Conservation (phyloP, 306 rosid genomes). For the Fagus sylvatica region DNA sequence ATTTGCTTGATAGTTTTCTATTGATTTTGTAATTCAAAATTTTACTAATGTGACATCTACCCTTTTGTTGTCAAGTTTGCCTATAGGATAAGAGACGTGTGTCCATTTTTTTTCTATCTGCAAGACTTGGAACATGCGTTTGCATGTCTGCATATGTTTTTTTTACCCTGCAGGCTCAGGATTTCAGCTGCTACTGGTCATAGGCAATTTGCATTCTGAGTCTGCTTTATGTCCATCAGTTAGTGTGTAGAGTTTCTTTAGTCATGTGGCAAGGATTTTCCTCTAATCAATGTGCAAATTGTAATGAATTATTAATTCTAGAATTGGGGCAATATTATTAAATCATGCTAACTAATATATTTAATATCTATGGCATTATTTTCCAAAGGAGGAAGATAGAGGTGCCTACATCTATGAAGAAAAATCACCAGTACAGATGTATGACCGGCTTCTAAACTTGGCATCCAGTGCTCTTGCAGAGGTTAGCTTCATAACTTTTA, state of each 20-base stretch:
- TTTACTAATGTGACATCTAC: not conserved
- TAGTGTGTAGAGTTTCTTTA: not conserved
- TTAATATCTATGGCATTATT: slow-evolving; percentile 10
- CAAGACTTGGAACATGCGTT: not conserved
- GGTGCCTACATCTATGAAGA: slow-evolving; percentile 29
- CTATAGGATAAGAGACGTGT: not conserved
- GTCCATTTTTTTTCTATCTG: not conserved
- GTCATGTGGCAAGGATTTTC: not conserved
- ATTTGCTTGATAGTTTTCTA: not conserved
- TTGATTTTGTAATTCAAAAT: too few relatives aligned
- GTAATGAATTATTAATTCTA: not conserved
- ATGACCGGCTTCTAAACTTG: slow-evolving; percentile 67
- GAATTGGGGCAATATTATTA: slow-evolving; percentile 1
- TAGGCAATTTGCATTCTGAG: not conserved
- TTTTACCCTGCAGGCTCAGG: not conserved
- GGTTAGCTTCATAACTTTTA: slow-evolving; percentile 47
- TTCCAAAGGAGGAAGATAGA: slow-evolving; percentile 36
- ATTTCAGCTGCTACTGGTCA: not conserved
- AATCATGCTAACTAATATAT: slow-evolving; percentile 6
- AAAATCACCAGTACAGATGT: slow-evolving; percentile 63
- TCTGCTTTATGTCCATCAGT: not conserved
- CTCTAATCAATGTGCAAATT: not conserved
- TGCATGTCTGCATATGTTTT: not conserved
- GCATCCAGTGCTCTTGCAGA: slow-evolving; percentile 72
- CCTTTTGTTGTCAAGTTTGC: not conserved